These are phyloP conservation scores for Sorghum bicolor DNA, from an alignment of 176 grass and related monocot species.

Conservation along the genomic window DNA sequence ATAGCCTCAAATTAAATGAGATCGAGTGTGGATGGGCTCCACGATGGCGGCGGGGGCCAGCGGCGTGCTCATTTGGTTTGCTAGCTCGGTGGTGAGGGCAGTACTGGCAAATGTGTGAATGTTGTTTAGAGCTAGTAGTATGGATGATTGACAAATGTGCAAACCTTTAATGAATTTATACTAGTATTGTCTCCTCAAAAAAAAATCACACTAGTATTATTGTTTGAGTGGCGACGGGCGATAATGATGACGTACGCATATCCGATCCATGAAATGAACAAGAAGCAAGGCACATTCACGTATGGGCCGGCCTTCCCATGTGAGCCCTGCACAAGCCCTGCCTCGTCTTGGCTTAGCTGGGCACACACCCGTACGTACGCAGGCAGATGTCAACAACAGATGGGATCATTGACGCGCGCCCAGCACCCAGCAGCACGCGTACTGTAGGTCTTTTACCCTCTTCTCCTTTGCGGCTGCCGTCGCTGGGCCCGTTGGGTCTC, in stretches of 20 bases:
- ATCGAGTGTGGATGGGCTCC: no score
- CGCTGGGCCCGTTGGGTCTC: constrained; percentile 14
- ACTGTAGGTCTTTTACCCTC: not conserved
- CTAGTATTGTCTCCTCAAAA: no score
- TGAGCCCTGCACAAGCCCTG: constrained; percentile 23
- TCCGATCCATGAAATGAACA: not conserved
- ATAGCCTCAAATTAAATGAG: no score
- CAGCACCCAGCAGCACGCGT: not conserved
- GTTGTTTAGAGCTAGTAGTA: not conserved
- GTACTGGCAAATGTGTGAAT: no score
- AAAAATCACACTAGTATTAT: no score
- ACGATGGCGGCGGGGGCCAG: no score
- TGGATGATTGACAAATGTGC: not conserved
- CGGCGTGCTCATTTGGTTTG: no score
- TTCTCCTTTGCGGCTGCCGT: not conserved
- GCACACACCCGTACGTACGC: not conserved
- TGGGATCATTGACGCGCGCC: not conserved
- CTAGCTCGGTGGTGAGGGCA: no score
- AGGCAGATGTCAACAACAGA: not conserved
- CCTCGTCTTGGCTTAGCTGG: not conserved
- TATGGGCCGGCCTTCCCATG: not conserved
- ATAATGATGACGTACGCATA: not conserved
- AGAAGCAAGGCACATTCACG: not conserved
- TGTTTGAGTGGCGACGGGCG: not conserved
- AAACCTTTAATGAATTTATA: not conserved